Percentiles rank a stretch among this genome's conserved stretches.
Evolutionary conservation across 352 stramenopile genomes (phyloP).

Genomic region (Globisporangium cystogenes): DNA sequence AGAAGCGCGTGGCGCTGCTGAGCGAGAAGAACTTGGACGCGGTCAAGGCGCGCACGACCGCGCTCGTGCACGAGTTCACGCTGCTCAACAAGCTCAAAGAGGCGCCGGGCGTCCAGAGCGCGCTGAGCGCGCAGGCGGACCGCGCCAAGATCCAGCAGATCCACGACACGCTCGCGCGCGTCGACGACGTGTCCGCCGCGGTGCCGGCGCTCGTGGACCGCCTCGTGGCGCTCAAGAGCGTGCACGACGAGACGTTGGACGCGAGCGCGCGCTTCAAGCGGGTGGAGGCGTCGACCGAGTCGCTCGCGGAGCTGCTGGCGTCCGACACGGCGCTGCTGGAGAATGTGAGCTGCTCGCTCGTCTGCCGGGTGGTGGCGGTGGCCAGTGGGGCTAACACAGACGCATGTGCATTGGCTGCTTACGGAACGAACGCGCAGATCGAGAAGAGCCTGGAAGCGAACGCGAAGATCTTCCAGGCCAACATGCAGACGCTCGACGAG

Average conservation of each 20-base stretch:
- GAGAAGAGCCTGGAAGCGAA: conserved; percentile 70
- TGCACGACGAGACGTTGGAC: conserved; percentile 63
- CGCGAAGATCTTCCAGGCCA: conserved; percentile 69
- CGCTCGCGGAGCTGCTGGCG: conserved; percentile 50
- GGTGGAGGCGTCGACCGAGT: conserved; percentile 55
- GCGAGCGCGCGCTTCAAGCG: conserved; percentile 43
- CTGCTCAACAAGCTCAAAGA: conserved; percentile 79
- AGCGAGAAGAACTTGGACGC: conserved; percentile 75
- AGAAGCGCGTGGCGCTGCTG: conserved; percentile 63
- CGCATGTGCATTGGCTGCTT: neutral
- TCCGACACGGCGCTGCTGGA: conserved; percentile 55
- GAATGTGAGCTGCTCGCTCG: conserved; percentile 45
- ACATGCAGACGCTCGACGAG: conserved; percentile 70
- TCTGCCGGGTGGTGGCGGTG: neutral
- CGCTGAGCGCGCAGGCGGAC: conserved; percentile 52
- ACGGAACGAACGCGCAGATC: conserved; percentile 31
- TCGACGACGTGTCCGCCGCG: conserved; percentile 50
- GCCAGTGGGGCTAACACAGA: neutral
- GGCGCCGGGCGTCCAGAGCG: conserved; percentile 45
- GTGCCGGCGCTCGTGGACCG: conserved; percentile 70
- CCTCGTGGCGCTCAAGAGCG: conserved; percentile 58
- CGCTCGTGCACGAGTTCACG: conserved; percentile 72
- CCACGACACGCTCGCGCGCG: conserved; percentile 55
- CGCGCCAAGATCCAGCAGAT: conserved; percentile 66
- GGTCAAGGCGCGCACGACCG: conserved; percentile 69